A percentile compares a stretch with the other conserved stretches of the same genome.
These are phyloP conservation scores for Citrullus amarus DNA, from an alignment of 306 rosid genomes.

Conservation along the genomic window DNA sequence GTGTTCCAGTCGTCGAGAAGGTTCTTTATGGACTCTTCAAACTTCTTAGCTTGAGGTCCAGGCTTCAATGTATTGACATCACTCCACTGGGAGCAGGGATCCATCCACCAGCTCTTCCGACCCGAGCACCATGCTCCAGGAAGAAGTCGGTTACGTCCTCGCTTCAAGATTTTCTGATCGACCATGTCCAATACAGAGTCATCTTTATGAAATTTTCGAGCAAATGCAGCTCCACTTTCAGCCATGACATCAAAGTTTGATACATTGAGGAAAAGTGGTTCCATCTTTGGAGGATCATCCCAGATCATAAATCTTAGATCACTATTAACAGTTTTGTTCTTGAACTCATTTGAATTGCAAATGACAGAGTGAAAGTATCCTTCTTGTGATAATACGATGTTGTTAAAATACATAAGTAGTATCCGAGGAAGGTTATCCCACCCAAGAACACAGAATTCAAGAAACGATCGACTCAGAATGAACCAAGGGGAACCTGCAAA, in stretches of 20 bases:
- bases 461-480: slow-evolving; percentile 59
- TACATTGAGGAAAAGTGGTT: slow-evolving; percentile 54
- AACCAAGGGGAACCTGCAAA: slow-evolving; percentile 92
- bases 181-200: slow-evolving; percentile 60
- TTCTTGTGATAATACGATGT: slow-evolving; percentile 69
- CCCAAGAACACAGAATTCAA: slow-evolving; percentile 77
- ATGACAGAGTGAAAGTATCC: slow-evolving; percentile 82
- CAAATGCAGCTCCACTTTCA: slow-evolving; percentile 81
- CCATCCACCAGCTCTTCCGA: slow-evolving; percentile 64
- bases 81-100: slow-evolving; percentile 91
- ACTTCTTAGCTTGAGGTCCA: slow-evolving; percentile 79
- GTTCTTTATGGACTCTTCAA: slow-evolving; percentile 52
- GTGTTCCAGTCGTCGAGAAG: slow-evolving; percentile 70
- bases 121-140: slow-evolving; percentile 92
- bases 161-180: slow-evolving; percentile 53
- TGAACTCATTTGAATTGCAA: slow-evolving; percentile 76
- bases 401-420: slow-evolving; percentile 80
- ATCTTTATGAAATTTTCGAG: slow-evolving; percentile 45
- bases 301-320: slow-evolving; percentile 79
- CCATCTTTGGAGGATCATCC: slow-evolving; percentile 86
- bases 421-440: slow-evolving; percentile 95
- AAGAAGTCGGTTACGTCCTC: slow-evolving; percentile 25
- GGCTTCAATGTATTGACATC: slow-evolving; percentile 68
- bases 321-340: slow-evolving; percentile 71
- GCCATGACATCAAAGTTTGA: slow-evolving; percentile 52